Base-by-base conservation (phyloP, 208 protist species). In the Leishmania arabica region DNA sequence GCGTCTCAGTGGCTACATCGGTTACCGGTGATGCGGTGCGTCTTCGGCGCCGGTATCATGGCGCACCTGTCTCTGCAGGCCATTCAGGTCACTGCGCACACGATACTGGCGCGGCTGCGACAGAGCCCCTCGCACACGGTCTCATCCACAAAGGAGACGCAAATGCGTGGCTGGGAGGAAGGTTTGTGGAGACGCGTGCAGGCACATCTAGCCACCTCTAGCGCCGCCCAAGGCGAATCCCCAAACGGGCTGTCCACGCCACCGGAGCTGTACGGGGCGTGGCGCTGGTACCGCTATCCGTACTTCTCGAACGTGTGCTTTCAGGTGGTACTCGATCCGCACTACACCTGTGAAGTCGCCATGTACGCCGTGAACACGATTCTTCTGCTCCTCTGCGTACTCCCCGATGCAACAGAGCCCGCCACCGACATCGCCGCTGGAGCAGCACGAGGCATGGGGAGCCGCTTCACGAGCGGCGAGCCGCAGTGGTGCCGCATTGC, bases 301-400 rank as follows among this genome's bases (percentile, higher is more conserved):
- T 79, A 82, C 54, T 13, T 1, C 27, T 7, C 3, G 40, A 81
- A 68, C 49, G 71, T 76, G 2, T 69, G 72, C 37, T 97, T 95
- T 86, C 89, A 75, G 2, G 56, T 83, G 34, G 66, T 81, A 11
- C 84, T 91, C 56, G 94, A 97, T 73, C 94, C 94, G 5, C 94
- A 97, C 77, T 97, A 97, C 79, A 78, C 86, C 47, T 93, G 90
- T 75, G 94, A 97, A 76, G 75, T 96, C 19, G 11, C 90, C 27
- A 86, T 97, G 86, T 96, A 95, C 84, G 37, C 75, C 1, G 64
- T 94, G 34, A 90, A 93, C 69, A 74, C 77, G 24, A 49, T 47
- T 40, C 60, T 90, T 1, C 74, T 84, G 9, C 27, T 89, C 31
- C 51, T 89, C 24, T 75, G 84, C 27, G 40, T 72, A 21, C 34